Evolutionary conservation across 2,329 filamentous ascomycete genomes (phyloP).

Genomic region (Exophiala mesophila): DNA sequence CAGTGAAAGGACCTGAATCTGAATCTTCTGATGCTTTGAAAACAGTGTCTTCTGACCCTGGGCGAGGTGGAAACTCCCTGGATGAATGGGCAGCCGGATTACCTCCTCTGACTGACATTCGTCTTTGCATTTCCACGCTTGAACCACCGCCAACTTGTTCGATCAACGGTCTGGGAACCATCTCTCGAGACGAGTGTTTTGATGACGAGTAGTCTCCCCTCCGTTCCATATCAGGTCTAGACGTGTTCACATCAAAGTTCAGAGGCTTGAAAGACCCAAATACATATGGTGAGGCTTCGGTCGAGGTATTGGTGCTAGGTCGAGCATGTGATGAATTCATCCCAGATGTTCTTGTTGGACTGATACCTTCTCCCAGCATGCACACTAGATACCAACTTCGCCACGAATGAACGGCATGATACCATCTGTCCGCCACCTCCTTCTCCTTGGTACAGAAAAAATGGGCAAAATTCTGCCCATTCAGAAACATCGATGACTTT

Average conservation of each 20-base stretch:
- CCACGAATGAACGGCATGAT: constrained; percentile 70
- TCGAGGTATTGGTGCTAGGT: constrained; percentile 30
- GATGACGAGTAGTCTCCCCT: neutral
- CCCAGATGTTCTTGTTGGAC: constrained; percentile 1
- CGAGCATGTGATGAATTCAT: neutral
- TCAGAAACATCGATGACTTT: constrained; percentile 76
- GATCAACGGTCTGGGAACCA: constrained; percentile 11
- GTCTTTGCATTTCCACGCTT: constrained; percentile 5
- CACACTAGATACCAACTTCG: constrained; percentile 87
- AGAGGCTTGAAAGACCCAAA: constrained; percentile 65
- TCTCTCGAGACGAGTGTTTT: constrained; percentile 11
- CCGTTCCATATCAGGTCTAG: constrained; percentile 2
- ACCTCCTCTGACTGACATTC: neutral
- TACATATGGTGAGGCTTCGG: constrained; percentile 53
- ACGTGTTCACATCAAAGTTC: constrained; percentile 50
- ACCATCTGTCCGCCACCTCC: constrained; percentile 62
- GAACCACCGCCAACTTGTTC: constrained; percentile 12
- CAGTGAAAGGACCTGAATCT: constrained; percentile 19
- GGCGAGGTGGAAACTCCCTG: neutral
- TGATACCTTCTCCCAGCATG: constrained; percentile 55
- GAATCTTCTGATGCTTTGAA: neutral
- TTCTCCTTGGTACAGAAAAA: constrained; percentile 81
- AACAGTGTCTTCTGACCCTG: neutral
- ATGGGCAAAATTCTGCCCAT: constrained; percentile 81
- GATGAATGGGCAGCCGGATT: neutral